Percentiles rank a stretch among this genome's conserved stretches.
Evolutionary conservation across 192 early-diverging fungal genomes (phyloP).

Genomic region (Chytriomyces sp.): DNA sequence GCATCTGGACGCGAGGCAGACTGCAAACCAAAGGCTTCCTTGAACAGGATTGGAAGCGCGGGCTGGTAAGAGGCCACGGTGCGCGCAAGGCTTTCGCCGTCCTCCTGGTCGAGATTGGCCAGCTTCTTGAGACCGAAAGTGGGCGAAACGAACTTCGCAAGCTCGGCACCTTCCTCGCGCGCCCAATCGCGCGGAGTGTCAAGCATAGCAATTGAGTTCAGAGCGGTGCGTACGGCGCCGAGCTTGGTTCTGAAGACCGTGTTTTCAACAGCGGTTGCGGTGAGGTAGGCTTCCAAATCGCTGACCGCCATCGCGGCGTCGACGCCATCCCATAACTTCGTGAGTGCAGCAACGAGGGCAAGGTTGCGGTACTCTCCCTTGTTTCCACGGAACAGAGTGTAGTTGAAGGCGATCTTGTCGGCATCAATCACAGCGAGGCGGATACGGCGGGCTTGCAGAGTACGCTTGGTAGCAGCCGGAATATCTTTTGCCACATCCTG

Average conservation of each 20-base stretch:
- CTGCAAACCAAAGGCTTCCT: slow-evolving; percentile 62
- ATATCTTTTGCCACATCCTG: slow-evolving; percentile 72
- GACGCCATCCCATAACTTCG: slow-evolving; percentile 44
- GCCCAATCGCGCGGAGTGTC: neutral
- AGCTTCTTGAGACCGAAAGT: slow-evolving; percentile 30
- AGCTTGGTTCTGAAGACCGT: slow-evolving; percentile 39
- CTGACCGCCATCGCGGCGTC: slow-evolving; percentile 29
- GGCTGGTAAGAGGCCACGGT: slow-evolving; percentile 55
- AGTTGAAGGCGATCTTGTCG: slow-evolving; percentile 61
- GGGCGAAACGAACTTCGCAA: slow-evolving; percentile 28
- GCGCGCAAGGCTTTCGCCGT: slow-evolving; percentile 31
- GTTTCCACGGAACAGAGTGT: slow-evolving; percentile 54
- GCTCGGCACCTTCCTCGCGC: slow-evolving; percentile 13
- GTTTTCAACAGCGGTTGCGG: slow-evolving; percentile 19
- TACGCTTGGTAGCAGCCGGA: slow-evolving; percentile 62
- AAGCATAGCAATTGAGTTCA: slow-evolving; percentile 27
- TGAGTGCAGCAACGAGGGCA: slow-evolving; percentile 61
- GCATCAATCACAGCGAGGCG: slow-evolving; percentile 68
- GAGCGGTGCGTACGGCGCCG: slow-evolving; percentile 39
- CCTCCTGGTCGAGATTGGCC: slow-evolving; percentile 43
- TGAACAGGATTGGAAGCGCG: slow-evolving; percentile 70
- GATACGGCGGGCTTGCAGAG: slow-evolving; percentile 53
- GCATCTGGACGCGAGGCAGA: slow-evolving; percentile 64
- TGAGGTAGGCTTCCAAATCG: slow-evolving; percentile 18
- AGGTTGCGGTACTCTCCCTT: slow-evolving; percentile 52